Evolutionary conservation across 2,329 filamentous ascomycete genomes (phyloP).

Genomic region (Ilyonectria robusta): DNA sequence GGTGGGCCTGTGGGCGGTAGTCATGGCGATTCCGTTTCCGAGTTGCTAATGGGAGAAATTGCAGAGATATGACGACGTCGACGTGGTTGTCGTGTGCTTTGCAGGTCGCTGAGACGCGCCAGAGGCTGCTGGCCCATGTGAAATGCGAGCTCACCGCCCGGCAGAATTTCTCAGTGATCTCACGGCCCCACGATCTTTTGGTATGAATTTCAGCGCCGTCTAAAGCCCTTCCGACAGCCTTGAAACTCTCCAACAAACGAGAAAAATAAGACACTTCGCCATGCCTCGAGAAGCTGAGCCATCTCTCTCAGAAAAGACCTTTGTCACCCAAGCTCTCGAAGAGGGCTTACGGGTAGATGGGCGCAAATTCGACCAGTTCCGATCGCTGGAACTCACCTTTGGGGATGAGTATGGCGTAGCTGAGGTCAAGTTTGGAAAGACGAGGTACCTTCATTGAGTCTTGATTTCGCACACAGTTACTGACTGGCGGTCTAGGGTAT

Average conservation of each 20-base stretch:
- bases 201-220: conserved; percentile 25
- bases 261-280: conserved; percentile 46
- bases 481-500: conserved; percentile 69
- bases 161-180: conserved; percentile 60
- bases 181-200: conserved; percentile 32
- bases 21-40: conserved; percentile 61
- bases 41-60: conserved; percentile 8
- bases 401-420: conserved; percentile 93
- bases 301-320: conserved; percentile 89
- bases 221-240: conserved; percentile 9
- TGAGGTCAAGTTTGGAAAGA: conserved; percentile 90
- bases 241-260: conserved; percentile 24
- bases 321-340: conserved; percentile 85
- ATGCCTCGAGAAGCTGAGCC: conserved; percentile 97
- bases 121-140: conserved; percentile 8
- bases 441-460: conserved; percentile 70
- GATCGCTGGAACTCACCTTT: conserved; percentile 83
- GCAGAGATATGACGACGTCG: not conserved
- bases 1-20: conserved; percentile 85
- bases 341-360: conserved; percentile 88
- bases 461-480: not conserved
- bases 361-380: conserved; percentile 84
- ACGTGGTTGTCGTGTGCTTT: conserved; percentile 3
- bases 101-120: conserved; percentile 6
- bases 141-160: conserved; percentile 59